Base-by-base conservation (phyloP, 1,139 yeast genomes). In the Sugiyamaella sp. region DNA sequence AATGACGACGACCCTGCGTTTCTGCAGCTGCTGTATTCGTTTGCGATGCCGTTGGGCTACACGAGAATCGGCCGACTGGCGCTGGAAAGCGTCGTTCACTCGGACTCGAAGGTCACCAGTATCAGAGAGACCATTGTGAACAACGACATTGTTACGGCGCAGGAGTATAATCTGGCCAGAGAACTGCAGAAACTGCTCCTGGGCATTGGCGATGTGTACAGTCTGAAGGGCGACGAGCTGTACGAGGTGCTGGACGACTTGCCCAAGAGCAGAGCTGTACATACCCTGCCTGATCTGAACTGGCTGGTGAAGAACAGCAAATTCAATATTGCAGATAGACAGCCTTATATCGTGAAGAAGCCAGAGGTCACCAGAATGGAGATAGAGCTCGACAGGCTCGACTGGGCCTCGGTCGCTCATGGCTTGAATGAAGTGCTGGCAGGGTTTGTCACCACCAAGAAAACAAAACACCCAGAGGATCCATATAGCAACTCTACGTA, bases 41-140 rank as follows among this genome's bases (percentile, higher is more conserved):
- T 71, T 43, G 64, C 68, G 22, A 27, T 50, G 21, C 63, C 66
- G 1, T 56, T 72, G 24, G 71, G 71, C 2, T 61, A 66, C 46
- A 67, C 70, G 12, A 75, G 85, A 52, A 69, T 89, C 16, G 80
- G 87, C 0, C 71, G 93, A 48, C 78, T 78, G 51, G 75, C 86
- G 0, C 67, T 87, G 43, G 98, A 91, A 64, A 81, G 82, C 60
- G 81, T 82, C n/a, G 63, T 68, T 3, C 59, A 64, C 37, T 60
- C 68, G 1, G 64, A 65, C 2, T 63, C 65, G 2, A 57, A 70
- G 22, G 60, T 67, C 1, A 51, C 63, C n/a, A 57, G 64, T 10
- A 46, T 67, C 4, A 58, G 54, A 10, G 66, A 65, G 43, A 58
- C 60, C 9, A 53, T 64, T 8, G 29, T 53, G 14, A 51, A 57